Base-by-base conservation (phyloP, 2,329 filamentous ascomycete species). In the Cladophialophora bantiana region DNA sequence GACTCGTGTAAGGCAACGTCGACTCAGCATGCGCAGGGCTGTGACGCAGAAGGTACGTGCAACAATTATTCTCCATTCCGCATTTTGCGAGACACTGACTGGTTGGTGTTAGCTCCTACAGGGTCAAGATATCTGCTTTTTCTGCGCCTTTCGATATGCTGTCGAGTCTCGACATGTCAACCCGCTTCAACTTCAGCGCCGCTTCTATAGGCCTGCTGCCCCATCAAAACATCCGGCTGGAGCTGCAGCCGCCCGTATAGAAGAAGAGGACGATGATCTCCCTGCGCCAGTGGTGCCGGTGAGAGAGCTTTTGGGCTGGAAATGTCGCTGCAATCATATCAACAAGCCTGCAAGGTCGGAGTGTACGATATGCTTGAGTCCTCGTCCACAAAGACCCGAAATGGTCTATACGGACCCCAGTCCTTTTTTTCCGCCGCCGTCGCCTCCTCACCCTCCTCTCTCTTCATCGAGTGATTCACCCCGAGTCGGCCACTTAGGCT, bases 101-200 rank as follows among this genome's bases (percentile, higher is more conserved):
- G 15, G 45, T 34, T n/a, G n/a, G 7, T 32, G 32, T 32, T 68
- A 79, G 78, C 71, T 81, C 59, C 75, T 77, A 62, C 78, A 77
- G 68, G 75, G 75, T 71, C 75, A 77, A 66, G 75, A 76, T 68
- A 69, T 79, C 73, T 79, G 80, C 71, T 74, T 79, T 72, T 75
- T 77, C 61, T 77, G 76, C 72, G 73, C 77, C 64, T 73, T 75
- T 53, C 73, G 73, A 63, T 56, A 64, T 70, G 68, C 61, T 72
- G 70, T 69, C 64, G 71, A 70, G 63, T 56, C 57, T 45, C 72
- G 67, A 62, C 71, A 61, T 66, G 66, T 72, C 50, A 59, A 67
- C 36, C 58, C 73, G 59, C 63, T 62, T 50, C 68, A 68, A 55
- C 45, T 70, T 40, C 72, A 74, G 62, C 73, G 75, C 65, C 77